Evolutionary conservation across 164 flowering plant genomes (phyloP), one percentile per base, ranked within the genome.

Genomic region (Umbellularia californica): DNA sequence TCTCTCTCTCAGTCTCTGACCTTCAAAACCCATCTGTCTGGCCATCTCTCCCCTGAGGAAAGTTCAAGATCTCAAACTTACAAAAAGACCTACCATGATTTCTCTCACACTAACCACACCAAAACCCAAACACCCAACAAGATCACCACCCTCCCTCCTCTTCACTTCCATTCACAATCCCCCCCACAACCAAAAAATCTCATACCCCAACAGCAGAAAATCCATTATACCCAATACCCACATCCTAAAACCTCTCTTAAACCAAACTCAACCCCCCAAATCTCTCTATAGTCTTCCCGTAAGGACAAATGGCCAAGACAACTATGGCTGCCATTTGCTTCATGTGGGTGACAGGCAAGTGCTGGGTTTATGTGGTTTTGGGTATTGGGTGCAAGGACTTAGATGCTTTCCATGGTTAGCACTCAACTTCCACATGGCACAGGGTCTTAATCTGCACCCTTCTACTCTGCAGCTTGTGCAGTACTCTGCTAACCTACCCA

Each of bases 331-430:
- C n/a, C 79, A 73, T 58, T 71, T 47, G 64, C 24, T 68, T 17
- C 81, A 73, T 52, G 80, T 80, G 85, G 90, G 87, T 67, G 65
- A 77, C 62, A 62, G 63, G n/a, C 76, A 86, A 76, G 85, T 91
- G 93, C 22, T 82, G 82, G 74, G 68, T 74, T 79, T 95, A 76
- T 90, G 95, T 85, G 99, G 95, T 24, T 79, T 90, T 79, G 97
- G 97, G 75, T 93, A 92, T 77, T 92, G 95, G 98, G 83, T 93
- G 2, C 94, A 92, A 70, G 99, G 99, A 19, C 89, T 92, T 60
- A 89, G 99, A 83, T 90, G 96, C 72, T 93, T 93, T 71, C 97
- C 99, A 28, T 93, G 99, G 99, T 73, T 95, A 77, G 99, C 91
- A 25, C 80, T 95, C 41, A 92, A 90, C 75, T 92, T 85, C 74